These are phyloP conservation scores for Pseudoperonospora humuli DNA, from an alignment of 352 stramenopile genomes.

Conservation along the genomic window DNA sequence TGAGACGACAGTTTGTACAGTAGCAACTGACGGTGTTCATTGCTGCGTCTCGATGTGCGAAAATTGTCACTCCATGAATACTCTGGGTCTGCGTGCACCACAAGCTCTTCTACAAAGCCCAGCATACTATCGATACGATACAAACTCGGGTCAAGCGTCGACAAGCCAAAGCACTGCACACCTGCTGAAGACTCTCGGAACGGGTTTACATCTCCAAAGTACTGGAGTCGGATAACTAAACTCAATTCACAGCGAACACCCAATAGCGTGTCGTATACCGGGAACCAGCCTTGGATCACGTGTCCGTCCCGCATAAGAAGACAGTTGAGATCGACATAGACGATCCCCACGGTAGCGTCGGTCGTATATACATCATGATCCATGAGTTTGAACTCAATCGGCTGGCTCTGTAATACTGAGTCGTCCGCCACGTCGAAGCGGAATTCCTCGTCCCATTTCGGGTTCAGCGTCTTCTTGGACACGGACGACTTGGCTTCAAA, in stretches of 20 bases:
- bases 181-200: conserved; percentile 96
- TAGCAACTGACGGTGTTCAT: conserved; percentile 93
- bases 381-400: conserved; percentile 96
- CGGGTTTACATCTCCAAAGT: conserved; percentile 96
- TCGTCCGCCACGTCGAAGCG: conserved; percentile 98
- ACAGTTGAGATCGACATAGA: conserved; percentile 98
- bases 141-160: conserved; percentile 85
- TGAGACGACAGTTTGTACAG: conserved; percentile 92
- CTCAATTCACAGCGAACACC: conserved; percentile 93
- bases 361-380: conserved; percentile 92
- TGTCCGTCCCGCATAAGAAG: conserved; percentile 91
- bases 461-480: conserved; percentile 91
- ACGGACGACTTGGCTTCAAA: conserved; percentile 87
- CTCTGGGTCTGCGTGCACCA: conserved; percentile 97
- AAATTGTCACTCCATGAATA: conserved; percentile 97
- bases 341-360: conserved; percentile 93
- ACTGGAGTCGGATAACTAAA: conserved; percentile 93
- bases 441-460: conserved; percentile 97
- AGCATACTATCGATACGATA: conserved; percentile 87
- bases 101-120: conserved; percentile 92
- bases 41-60: conserved; percentile 86
- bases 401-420: conserved; percentile 95
- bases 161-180: conserved; percentile 96
- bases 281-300: conserved; percentile 96
- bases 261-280: conserved; percentile 95